These are phyloP conservation scores for Magnusiomyces sp. DNA, from an alignment of 1,139 yeast genomes.

Conservation along the genomic window DNA sequence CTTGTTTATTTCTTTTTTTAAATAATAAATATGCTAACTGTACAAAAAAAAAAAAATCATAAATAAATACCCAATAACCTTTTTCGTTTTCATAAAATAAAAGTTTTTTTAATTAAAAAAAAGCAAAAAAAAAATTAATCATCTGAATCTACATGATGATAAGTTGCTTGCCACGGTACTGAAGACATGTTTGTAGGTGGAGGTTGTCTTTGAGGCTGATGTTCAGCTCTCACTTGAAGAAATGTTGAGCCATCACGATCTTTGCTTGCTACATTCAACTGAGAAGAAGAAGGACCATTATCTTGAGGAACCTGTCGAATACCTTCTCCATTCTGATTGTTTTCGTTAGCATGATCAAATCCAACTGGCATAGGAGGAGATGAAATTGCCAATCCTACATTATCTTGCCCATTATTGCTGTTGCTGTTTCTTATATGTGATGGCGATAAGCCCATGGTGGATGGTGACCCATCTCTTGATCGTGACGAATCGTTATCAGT, in stretches of 20 bases:
- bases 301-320: background rate
- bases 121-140: conserved; percentile 1
- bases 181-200: background rate
- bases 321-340: too few species aligned
- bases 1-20: background rate
- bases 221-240: background rate
- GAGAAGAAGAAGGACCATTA: background rate
- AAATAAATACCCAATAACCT: too few species aligned
- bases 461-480: too few species aligned
- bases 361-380: too few species aligned
- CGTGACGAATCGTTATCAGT: too few species aligned
- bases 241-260: background rate
- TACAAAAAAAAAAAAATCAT: too few species aligned
- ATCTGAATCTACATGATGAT: conserved; percentile 2
- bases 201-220: background rate
- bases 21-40: background rate
- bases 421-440: too few species aligned
- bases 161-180: conserved; percentile 4
- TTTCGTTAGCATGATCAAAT: too few species aligned
- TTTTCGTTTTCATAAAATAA: background rate
- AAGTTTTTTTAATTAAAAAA: background rate
- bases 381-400: too few species aligned
- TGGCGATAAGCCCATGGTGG: too few species aligned
- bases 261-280: background rate
- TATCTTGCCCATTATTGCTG: too few species aligned